Percentiles rank a stretch among this genome's conserved stretches.
Evolutionary conservation across 352 stramenopile genomes (phyloP).

Genomic region (Globisporangium ultimum): DNA sequence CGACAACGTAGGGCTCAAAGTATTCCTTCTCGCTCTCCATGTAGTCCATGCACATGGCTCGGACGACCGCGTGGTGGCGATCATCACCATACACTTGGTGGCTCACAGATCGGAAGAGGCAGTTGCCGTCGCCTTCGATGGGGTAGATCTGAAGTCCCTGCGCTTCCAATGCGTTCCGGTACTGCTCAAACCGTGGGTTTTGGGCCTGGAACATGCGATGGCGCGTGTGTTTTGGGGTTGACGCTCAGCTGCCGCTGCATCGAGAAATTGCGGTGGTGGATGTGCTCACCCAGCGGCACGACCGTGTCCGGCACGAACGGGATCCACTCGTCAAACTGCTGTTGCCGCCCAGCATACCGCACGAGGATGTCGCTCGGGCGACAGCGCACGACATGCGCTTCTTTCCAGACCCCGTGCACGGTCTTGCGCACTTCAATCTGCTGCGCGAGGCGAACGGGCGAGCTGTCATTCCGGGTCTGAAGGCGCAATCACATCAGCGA

Average conservation of each 20-base stretch:
- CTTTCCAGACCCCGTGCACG: conserved; percentile 49
- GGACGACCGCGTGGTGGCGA: conserved; percentile 87
- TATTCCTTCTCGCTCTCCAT: conserved; percentile 93
- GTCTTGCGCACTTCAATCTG: conserved; percentile 62
- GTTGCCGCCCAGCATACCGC: conserved; percentile 58
- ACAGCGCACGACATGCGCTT: conserved; percentile 52
- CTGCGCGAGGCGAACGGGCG: conserved; percentile 60
- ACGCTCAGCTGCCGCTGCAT: conserved; percentile 43
- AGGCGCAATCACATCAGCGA: not conserved
- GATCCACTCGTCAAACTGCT: conserved; percentile 75
- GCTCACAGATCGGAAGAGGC: conserved; percentile 94
- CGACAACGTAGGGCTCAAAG: conserved; percentile 91
- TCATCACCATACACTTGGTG: conserved; percentile 96
- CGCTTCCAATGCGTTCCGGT: conserved; percentile 44
- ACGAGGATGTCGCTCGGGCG: conserved; percentile 48
- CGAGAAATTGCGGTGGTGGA: conserved; percentile 21
- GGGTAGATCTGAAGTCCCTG: conserved; percentile 47
- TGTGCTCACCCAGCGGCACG: conserved; percentile 57
- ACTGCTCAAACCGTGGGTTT: conserved; percentile 77
- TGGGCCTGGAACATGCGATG: conserved; percentile 61
- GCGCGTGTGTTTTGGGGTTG: conserved; percentile 30
- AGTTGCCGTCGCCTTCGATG: conserved; percentile 96
- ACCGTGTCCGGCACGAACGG: conserved; percentile 53
- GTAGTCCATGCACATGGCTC: conserved; percentile 92
- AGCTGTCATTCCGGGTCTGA: conserved; percentile 53